A percentile compares a stretch with the other conserved stretches of the same genome.
Evolutionary conservation across 2,329 filamentous ascomycete species (phyloP).

Genomic region (Sarocladiaceae sp.): DNA sequence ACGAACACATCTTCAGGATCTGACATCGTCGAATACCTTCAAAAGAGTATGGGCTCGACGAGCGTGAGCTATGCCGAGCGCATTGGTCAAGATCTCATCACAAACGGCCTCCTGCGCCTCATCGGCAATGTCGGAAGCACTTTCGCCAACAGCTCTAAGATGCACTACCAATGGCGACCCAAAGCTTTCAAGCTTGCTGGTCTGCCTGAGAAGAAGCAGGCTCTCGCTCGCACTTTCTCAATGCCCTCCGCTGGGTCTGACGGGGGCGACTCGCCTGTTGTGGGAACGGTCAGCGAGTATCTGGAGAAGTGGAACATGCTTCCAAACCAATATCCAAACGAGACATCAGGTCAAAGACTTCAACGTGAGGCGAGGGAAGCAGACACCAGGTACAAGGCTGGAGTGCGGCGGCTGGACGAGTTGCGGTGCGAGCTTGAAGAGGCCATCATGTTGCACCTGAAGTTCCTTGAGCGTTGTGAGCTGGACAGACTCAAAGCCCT

Average conservation of each 20-base stretch:
- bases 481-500: slow-evolving; percentile 94
- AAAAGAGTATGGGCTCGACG: slow-evolving; percentile 77
- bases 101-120: slow-evolving; percentile 80
- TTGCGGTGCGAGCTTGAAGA: slow-evolving; percentile 94
- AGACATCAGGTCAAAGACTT: slow-evolving; percentile 81
- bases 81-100: slow-evolving; percentile 89
- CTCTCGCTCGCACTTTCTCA: slow-evolving; percentile 71
- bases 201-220: slow-evolving; percentile 79
- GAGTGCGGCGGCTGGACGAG: slow-evolving; percentile 81
- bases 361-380: slow-evolving; percentile 85
- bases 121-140: slow-evolving; percentile 92
- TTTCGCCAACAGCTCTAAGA: slow-evolving; percentile 94
- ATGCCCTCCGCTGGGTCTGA: slow-evolving; percentile 56
- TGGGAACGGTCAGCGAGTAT: slow-evolving; percentile 82
- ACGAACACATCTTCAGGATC: slow-evolving; percentile 87
- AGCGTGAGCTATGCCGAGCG: slow-evolving; percentile 89
- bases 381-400: slow-evolving; percentile 89
- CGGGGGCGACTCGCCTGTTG: slow-evolving; percentile 67
- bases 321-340: slow-evolving; percentile 79
- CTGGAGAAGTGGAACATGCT: slow-evolving; percentile 90
- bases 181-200: slow-evolving; percentile 87
- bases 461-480: slow-evolving; percentile 96
- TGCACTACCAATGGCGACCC: slow-evolving; percentile 96
- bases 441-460: slow-evolving; percentile 85
- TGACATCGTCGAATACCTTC: slow-evolving; percentile 94